Evolutionary conservation across 305 asterid genomes (phyloP).

Genomic region (Andrographis paniculata): DNA sequence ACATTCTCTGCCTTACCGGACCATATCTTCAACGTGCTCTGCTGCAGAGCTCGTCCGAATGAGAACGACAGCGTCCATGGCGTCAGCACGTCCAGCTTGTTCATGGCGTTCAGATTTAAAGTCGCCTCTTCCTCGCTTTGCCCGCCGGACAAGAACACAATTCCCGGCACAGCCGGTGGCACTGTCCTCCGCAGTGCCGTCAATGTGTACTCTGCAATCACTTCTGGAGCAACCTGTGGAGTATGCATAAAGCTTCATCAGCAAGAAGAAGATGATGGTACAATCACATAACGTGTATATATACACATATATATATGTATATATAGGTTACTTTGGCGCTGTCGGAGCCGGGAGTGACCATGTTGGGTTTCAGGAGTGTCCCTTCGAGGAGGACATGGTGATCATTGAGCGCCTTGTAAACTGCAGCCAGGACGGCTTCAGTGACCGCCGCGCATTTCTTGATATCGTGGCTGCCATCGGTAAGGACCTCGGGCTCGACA

Average conservation of each 20-base stretch:
- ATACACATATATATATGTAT: too few species aligned
- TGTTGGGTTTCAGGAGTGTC: constrained; percentile 78
- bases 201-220: constrained; percentile 66
- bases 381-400: constrained; percentile 89
- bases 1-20: constrained; percentile 65
- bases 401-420: constrained; percentile 70
- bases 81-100: constrained; percentile 52
- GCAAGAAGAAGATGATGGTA: too few species aligned
- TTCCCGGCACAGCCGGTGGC: constrained; percentile 78
- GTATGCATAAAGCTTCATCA: too few species aligned
- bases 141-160: constrained; percentile 81
- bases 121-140: constrained; percentile 88
- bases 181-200: constrained; percentile 59
- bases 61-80: constrained; percentile 82
- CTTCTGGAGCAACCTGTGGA: constrained; percentile 56
- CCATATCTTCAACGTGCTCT: constrained; percentile 75
- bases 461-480: constrained; percentile 64
- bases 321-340: constrained; percentile 45
- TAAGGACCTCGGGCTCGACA: constrained; percentile 74
- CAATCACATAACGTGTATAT: too few species aligned
- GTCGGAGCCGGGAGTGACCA: constrained; percentile 84
- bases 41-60: constrained; percentile 79
- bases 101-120: constrained; percentile 57
- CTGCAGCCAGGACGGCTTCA: constrained; percentile 68
- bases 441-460: constrained; percentile 67